Percentiles rank a stretch among this genome's conserved stretches.
Conservation (phyloP, 305 asterid genomes). For the Fraxinus sp. region DNA sequence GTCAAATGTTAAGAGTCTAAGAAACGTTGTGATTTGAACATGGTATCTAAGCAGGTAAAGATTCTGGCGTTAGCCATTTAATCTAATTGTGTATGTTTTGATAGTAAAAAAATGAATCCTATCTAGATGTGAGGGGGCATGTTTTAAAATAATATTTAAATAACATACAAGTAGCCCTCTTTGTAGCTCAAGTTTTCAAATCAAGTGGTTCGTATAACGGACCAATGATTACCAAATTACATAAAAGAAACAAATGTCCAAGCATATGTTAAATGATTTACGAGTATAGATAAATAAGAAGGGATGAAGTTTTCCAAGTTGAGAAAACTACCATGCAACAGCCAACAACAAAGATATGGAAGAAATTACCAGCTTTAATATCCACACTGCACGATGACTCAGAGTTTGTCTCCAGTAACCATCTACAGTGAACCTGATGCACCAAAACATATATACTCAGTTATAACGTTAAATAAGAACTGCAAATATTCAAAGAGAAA, state of each 20-base stretch:
- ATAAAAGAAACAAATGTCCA: neutral
- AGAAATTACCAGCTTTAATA: slow-evolving; percentile 69
- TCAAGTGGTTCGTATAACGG: neutral
- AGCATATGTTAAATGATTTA: neutral
- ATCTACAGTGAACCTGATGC: slow-evolving; percentile 81
- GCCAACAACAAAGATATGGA: neutral
- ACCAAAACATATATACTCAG: slow-evolving; percentile 18
- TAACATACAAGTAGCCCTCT: neutral
- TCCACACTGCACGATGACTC: slow-evolving; percentile 66
- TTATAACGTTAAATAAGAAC: neutral
- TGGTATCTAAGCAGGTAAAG: neutral
- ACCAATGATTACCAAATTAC: neutral
- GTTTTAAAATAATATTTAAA: neutral
- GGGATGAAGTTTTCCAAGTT: neutral
- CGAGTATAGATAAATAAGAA: neutral
- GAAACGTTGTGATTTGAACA: neutral
- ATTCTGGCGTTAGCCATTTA: neutral
- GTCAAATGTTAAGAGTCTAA: neutral
- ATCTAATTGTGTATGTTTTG: neutral
- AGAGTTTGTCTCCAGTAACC: slow-evolving; percentile 60
- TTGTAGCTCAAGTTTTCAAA: neutral
- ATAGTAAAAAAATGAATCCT: neutral
- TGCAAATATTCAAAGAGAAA: neutral
- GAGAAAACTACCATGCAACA: neutral
- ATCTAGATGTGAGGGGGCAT: neutral